Percentiles rank a stretch among this genome's conserved stretches.
phyloP scores from a whole-genome alignment of 2,329 filamentous ascomycete genomes.

The Pyrenophora graminea region DNA sequence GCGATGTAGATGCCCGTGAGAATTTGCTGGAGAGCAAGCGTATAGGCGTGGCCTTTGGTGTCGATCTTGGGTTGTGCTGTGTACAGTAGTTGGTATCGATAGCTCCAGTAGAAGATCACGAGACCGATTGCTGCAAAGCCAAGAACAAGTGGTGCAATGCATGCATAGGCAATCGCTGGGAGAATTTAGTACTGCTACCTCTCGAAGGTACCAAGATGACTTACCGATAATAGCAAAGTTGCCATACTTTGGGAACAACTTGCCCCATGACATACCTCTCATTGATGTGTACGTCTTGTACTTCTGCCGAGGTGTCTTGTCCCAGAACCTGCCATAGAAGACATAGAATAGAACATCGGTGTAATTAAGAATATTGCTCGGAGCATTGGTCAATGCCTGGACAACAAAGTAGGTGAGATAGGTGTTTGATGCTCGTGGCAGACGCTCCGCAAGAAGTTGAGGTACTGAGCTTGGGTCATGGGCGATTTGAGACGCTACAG shows the following conservation, averaged over 20 bases:
- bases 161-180: conserved; percentile 78
- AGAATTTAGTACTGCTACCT: conserved; percentile 12
- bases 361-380: conserved; percentile 74
- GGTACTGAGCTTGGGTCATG: conserved; percentile 66
- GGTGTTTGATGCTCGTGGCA: conserved; percentile 88
- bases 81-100: conserved; percentile 88
- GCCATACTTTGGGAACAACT: conserved; percentile 47
- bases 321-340: conserved; percentile 73
- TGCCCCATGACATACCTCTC: conserved; percentile 46
- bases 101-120: conserved; percentile 81
- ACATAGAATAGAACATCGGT: conserved; percentile 74
- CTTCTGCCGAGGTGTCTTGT: conserved; percentile 67
- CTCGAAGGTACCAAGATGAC: not conserved
- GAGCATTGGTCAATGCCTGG: conserved; percentile 81
- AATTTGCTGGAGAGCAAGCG: conserved; percentile 83
- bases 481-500: conserved; percentile 66
- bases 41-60: conserved; percentile 85
- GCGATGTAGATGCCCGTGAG: conserved; percentile 82
- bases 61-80: conserved; percentile 82
- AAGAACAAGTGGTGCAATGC: conserved; percentile 83
- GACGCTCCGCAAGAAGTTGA: conserved; percentile 68
- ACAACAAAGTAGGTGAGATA: conserved; percentile 95
- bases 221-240: conserved; percentile 49
- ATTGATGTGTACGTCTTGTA: conserved; percentile 42
- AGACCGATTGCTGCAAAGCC: conserved; percentile 81